Conservation (phyloP, 441 rosid species). For the Syzygium malaccense region DNA sequence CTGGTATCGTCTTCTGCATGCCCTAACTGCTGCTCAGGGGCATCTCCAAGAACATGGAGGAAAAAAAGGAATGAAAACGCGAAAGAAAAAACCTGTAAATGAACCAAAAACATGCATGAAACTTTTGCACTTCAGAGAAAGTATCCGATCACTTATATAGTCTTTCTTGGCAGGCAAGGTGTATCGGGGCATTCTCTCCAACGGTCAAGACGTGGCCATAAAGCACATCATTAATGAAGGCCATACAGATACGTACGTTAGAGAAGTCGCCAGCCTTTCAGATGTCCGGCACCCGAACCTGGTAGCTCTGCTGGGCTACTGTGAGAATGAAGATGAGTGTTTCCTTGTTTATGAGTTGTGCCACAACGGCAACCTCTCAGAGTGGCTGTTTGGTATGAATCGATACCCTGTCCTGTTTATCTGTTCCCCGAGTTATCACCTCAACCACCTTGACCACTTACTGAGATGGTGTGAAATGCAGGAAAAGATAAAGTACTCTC, state of each 20-base stretch:
- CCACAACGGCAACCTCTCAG: constrained; percentile 46
- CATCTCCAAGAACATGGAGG: neutral
- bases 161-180: constrained; percentile 36
- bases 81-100: neutral
- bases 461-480: constrained; percentile 8
- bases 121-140: neutral
- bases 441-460: neutral
- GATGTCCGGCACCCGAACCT: constrained; percentile 55
- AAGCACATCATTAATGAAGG: constrained; percentile 50
- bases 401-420: neutral
- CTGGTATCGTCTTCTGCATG: neutral
- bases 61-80: neutral
- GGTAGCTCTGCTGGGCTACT: constrained; percentile 42
- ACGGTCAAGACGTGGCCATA: constrained; percentile 38
- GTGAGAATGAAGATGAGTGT: constrained; percentile 39
- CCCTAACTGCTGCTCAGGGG: neutral
- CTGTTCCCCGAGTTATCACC: neutral
- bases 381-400: constrained; percentile 48
- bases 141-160: neutral
- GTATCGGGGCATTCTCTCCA: constrained; percentile 37
- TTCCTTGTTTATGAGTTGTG: constrained; percentile 56
- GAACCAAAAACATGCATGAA: neutral
- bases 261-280: constrained; percentile 54
- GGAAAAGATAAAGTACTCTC: constrained; percentile 40
- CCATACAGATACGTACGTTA: constrained; percentile 36